These are phyloP conservation scores for Ustilago loliicola DNA, from an alignment of 1,284 basidiomycete genomes.

Conservation along the genomic window DNA sequence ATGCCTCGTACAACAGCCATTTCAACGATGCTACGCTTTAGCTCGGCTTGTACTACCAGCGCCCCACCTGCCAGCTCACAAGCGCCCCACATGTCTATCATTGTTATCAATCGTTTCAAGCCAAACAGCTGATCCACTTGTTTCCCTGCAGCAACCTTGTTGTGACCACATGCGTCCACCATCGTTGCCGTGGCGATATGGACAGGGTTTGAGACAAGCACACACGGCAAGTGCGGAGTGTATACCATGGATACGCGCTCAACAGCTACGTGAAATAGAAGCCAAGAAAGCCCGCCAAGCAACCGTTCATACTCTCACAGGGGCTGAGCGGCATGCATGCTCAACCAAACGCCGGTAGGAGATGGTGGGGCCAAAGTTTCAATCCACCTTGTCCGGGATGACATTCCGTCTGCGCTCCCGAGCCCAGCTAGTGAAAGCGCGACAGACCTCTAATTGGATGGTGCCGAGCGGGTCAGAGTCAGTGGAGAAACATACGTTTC, in stretches of 20 bases:
- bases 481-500: neutral
- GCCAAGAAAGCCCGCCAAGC: no score
- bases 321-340: neutral
- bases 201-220: neutral
- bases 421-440: neutral
- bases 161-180: neutral
- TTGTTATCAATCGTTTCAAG: neutral
- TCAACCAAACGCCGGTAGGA: neutral
- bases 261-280: no score
- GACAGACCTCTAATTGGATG: neutral
- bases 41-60: no score
- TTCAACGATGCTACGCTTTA: no score
- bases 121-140: neutral
- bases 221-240: neutral
- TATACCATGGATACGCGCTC: neutral
- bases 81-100: no score
- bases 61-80: neutral
- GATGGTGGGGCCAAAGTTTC: neutral
- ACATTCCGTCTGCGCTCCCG: neutral
- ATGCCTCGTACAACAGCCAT: neutral
- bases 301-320: no score
- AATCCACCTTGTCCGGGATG: constrained; percentile 2
- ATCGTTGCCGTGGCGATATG: neutral
- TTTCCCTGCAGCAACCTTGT: neutral
- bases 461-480: neutral